Base-by-base conservation (phyloP, 805 yeast species). In the Nakazawaea laoshanensis region DNA sequence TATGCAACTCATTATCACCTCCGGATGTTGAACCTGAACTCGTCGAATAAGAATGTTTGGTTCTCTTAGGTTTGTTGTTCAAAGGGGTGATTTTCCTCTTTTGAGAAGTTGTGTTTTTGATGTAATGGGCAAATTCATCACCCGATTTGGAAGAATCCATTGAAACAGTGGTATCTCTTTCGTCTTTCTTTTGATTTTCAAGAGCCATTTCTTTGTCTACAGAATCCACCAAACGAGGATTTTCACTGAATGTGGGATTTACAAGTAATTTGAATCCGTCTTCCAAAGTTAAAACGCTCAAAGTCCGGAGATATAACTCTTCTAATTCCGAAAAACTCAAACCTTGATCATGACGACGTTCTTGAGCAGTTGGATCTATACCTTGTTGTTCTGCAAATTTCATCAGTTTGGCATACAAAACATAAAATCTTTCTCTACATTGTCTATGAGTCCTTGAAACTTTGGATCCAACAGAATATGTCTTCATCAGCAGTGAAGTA, bases 341-440 rank as follows among this genome's bases (percentile, higher is more conserved):
- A 29, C 37, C 33, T 29, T 34, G 37, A 23, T 27, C 16, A 7
- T 14, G 12, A 10, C 37, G 22, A n/a, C 33, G 29, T 3, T 17
- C 26, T 25, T 20, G 32, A 7, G 25, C 17, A 10, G 26, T 12
- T 12, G 37, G 37, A 24, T 34, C 37, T 5, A 34, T 24, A 24
- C 37, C 38, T 13, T 30, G 18, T 27, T 35, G 34, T 17, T 35
- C 34, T 10, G 33, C 38, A 30, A 30, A 35, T 27, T 35, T 35
- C 17, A 26, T 24, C 32, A 30, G 34, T 25, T 35, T 35, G 14
- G 18, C 23, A 20, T 35, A 35, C 28, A 35, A 30, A 13, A 35
- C 32, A 20, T 35, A 35, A 27, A 35, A 35, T 30, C 38, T 30
- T 23, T 35, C 38, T 19, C 38, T 29, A 24, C 38, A 35, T 19